Evolutionary conservation across 176 grass and related monocot genomes (phyloP).

Genomic region (Saccharum officinarum): DNA sequence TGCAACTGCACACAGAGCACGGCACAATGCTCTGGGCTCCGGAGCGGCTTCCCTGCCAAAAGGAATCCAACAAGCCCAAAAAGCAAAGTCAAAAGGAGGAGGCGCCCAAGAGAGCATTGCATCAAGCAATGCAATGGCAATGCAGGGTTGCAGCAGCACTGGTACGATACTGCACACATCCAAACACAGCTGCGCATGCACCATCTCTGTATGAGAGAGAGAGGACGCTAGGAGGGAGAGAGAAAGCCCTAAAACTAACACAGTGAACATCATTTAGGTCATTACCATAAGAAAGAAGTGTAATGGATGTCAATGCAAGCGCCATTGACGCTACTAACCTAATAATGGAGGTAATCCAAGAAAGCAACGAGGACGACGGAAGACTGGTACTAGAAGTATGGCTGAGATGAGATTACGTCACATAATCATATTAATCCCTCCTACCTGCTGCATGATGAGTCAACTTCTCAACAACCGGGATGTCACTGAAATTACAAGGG

Average conservation of each 20-base stretch:
- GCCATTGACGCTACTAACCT: constrained; percentile 24
- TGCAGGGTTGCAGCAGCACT: constrained; percentile 3
- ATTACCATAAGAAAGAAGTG: constrained; percentile 7
- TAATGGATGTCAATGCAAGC: constrained; percentile 17
- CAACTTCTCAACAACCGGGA: constrained; percentile 32
- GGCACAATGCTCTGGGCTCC: constrained; percentile 8
- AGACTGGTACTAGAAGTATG: not conserved
- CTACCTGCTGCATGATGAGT: constrained; percentile 43
- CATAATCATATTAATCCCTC: constrained; percentile 35
- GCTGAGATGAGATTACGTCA: constrained; percentile 15
- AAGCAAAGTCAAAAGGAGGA: constrained; percentile 52
- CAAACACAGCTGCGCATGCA: constrained; percentile 34
- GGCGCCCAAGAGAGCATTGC: constrained; percentile 28
- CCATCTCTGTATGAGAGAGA: not conserved
- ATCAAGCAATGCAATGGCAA: constrained; percentile 33
- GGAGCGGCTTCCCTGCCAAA: constrained; percentile 34
- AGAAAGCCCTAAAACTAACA: not conserved
- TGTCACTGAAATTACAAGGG: constrained; percentile 48
- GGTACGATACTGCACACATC: not conserved
- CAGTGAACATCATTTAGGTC: not conserved
- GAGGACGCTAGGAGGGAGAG: not conserved
- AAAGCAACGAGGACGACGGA: not conserved
- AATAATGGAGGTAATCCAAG: constrained; percentile 37
- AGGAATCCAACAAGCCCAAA: constrained; percentile 65
- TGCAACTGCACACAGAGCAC: constrained; percentile 10